A percentile compares a stretch with the other conserved stretches of the same genome.
Evolutionary conservation across 371 early-diverging fungal species (phyloP).

Genomic region (Actinomortierella wolfii): DNA sequence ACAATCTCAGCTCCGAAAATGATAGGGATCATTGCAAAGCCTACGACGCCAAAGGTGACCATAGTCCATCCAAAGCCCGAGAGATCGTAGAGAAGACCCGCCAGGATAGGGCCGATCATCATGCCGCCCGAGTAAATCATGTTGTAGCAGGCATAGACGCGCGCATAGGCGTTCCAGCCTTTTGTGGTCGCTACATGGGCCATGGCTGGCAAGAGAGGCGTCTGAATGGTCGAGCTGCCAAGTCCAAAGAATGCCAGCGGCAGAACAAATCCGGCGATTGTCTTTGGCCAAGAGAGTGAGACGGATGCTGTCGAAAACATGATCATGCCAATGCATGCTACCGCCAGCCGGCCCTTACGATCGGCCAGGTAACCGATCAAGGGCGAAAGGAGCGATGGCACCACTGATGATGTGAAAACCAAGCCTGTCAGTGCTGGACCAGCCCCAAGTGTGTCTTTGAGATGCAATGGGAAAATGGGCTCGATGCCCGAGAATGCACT

Average conservation of each 20-base stretch:
- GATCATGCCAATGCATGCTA: conserved; percentile 58
- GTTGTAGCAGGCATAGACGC: conserved; percentile 28
- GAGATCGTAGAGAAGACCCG: conserved; percentile 48
- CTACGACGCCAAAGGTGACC: conserved; percentile 41
- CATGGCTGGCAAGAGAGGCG: conserved; percentile 63
- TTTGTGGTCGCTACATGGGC: conserved; percentile 56
- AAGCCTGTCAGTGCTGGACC: conserved; percentile 60
- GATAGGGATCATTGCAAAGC: conserved; percentile 18
- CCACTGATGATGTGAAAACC: conserved; percentile 64
- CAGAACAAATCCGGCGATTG: conserved; percentile 53
- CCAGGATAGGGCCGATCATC: conserved; percentile 63
- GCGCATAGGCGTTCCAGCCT: conserved; percentile 47
- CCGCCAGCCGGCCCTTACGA: conserved; percentile 54
- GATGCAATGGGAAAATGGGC: conserved; percentile 65
- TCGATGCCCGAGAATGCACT: conserved; percentile 67
- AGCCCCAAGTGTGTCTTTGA: conserved; percentile 51
- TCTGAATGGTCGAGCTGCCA: conserved; percentile 59
- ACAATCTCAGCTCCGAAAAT: conserved; percentile 30
- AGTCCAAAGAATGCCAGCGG: conserved; percentile 61
- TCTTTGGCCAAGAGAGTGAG: conserved; percentile 50
- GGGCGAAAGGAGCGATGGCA: conserved; percentile 66
- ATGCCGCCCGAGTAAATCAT: conserved; percentile 55
- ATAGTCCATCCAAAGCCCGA: conserved; percentile 41
- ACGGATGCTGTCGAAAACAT: conserved; percentile 57
- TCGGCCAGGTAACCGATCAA: conserved; percentile 65